Conservation (phyloP, 805 yeast species). For the Candida germanica region DNA sequence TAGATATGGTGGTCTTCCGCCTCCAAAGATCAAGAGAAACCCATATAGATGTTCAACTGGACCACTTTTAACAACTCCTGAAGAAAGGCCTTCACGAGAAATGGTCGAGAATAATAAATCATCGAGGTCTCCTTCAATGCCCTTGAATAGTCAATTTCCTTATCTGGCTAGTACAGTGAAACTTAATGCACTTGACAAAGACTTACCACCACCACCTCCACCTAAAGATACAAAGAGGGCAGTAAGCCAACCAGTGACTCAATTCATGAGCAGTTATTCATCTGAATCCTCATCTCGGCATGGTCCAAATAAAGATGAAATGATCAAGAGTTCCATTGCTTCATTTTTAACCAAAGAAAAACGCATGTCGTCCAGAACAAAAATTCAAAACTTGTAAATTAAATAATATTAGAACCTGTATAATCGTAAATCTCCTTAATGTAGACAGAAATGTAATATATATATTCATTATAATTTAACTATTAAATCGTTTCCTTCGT, state of each 20-base stretch:
- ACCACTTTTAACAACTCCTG: background rate
- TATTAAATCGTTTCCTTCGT: conserved; percentile 34
- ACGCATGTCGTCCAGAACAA: too few species aligned
- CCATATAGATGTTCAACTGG: conserved; percentile 4
- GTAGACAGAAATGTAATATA: background rate
- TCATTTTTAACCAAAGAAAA: conserved; percentile 5
- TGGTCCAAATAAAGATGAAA: conserved; percentile 4
- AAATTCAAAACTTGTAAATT: too few species aligned
- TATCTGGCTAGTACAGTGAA: too few species aligned
- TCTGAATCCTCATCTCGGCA: too few species aligned
- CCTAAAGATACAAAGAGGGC: background rate
- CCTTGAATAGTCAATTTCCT: too few species aligned
- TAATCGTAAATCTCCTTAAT: background rate
- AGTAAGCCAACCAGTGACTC: background rate
- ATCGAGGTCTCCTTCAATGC: too few species aligned
- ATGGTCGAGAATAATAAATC: too few species aligned
- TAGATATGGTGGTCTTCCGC: conserved; percentile 1
- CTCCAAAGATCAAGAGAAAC: background rate
- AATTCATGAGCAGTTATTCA: too few species aligned
- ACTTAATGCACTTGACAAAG: background rate
- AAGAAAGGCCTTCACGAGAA: too few species aligned
- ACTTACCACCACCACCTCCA: conserved; percentile 3
- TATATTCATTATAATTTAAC: conserved; percentile 24
- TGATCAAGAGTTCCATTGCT: conserved; percentile 10
- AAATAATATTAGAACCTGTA: background rate